Evolutionary conservation across 2,329 filamentous ascomycete genomes (phyloP).

Genomic region (Arthroderma sp.): DNA sequence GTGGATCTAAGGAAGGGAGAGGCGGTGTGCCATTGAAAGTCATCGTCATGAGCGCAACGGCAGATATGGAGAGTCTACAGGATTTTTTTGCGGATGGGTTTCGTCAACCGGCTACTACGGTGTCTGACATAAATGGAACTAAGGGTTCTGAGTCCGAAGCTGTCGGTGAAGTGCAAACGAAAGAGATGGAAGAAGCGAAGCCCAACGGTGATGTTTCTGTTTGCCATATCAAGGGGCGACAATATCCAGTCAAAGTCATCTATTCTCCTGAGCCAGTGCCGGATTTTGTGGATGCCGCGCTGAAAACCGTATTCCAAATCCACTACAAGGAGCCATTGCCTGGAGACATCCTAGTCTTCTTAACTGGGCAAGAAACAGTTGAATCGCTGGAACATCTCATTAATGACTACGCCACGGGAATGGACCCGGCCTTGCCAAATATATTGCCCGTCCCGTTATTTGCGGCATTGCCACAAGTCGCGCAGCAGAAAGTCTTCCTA

Average conservation of each 20-base stretch:
- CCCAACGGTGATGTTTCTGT: conserved; percentile 28
- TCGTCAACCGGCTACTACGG: conserved; percentile 1
- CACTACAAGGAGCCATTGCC: conserved; percentile 82
- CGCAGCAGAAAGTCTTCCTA: conserved; percentile 75
- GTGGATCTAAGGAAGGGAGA: conserved; percentile 44
- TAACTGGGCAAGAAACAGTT: conserved; percentile 88
- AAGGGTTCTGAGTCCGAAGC: not conserved
- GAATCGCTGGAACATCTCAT: conserved; percentile 68
- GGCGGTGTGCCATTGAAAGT: conserved; percentile 70
- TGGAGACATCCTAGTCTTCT: conserved; percentile 82
- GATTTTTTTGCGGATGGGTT: conserved; percentile 52
- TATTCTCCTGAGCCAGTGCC: conserved; percentile 63
- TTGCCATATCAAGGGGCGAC: conserved; percentile 69
- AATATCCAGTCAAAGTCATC: conserved; percentile 67
- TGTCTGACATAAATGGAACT: not conserved
- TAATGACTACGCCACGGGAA: conserved; percentile 60
- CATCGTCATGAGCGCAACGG: conserved; percentile 93
- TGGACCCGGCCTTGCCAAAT: conserved; percentile 60
- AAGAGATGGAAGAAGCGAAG: conserved; percentile 3
- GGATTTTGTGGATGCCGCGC: conserved; percentile 68
- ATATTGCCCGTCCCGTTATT: conserved; percentile 67
- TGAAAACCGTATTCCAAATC: conserved; percentile 73
- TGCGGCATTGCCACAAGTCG: conserved; percentile 73
- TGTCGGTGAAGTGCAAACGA: not conserved
- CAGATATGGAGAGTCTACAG: conserved; percentile 66